Evolutionary conservation across 176 grass and related monocot genomes (phyloP), one percentile per base, ranked within the genome.

Genomic region (Themeda triandra): DNA sequence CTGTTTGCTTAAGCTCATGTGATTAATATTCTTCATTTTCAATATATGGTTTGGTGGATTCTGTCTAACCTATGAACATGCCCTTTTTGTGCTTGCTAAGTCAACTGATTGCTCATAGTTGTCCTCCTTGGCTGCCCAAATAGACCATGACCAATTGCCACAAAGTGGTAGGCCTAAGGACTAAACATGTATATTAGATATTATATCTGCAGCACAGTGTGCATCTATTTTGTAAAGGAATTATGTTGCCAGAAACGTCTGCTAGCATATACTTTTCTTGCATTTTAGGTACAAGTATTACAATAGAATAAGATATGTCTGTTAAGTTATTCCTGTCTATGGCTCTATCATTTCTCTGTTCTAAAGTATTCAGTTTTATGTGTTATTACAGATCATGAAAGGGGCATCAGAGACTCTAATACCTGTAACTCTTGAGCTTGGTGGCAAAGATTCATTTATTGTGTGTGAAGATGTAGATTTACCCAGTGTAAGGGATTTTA

Each of bases 401-500:
- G 92, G 89, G 67, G 93, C 96, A 65, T 90, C 93, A 13, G 89
- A 99, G 79, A 99, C 89, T 72, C 83, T 99, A 78, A 99, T 99
- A 90, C 96, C 96, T 29, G 91, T 99, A 77, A 99, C 96, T 37
- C 91, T 99, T 83, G 93, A 96, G 79, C 91, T 99, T 56, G 96
- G 96, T 64, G 96, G 96, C 68, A 99, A 99, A 92, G 96, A 99
- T 89, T 92, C 93, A 69, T 99, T 99, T 90, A 96, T 99, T 92
- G 93, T 99, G n/a, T 99, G 96, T 4, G 96, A 99, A 92, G 96
- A 99, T 88, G 91, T 99, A 66, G 91, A 96, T 79, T 84, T 99
- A 90, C 91, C 93, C 67, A 89, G 82, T 94, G 96, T 99, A 94
- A 90, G 87, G 35, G 56, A 79, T 59, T 60, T 71, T 73, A 24